Conservation (phyloP, 805 yeast species). For the Cyberlindnera japonica region DNA sequence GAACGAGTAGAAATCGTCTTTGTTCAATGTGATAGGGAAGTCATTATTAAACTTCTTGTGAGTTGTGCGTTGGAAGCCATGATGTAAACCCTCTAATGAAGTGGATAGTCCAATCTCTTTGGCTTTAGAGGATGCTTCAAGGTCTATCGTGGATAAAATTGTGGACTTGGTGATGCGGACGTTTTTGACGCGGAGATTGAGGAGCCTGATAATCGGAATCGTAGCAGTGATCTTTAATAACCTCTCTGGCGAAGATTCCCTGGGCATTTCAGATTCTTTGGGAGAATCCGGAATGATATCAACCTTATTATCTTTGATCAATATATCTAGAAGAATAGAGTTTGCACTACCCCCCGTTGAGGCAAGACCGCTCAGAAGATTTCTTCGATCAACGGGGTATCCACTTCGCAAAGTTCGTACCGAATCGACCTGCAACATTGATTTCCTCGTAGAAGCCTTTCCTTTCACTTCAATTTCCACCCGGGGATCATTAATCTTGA, state of each 20-base stretch:
- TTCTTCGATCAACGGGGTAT: slow-evolving; percentile 23
- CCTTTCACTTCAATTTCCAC: slow-evolving; percentile 2
- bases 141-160: slow-evolving; percentile 44
- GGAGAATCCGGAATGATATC: slow-evolving; percentile 1
- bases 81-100: slow-evolving; percentile 11
- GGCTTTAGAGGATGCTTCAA: slow-evolving; percentile 44
- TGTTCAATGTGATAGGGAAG: slow-evolving; percentile 27
- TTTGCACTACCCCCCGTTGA: slow-evolving; percentile 4
- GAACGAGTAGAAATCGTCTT: slow-evolving; percentile 28
- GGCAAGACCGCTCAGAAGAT: slow-evolving; percentile 19
- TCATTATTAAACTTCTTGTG: slow-evolving; percentile 12
- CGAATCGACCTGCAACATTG: neutral
- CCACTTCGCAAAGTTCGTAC: neutral
- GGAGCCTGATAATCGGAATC: slow-evolving; percentile 33
- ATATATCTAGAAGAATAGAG: slow-evolving; percentile 16
- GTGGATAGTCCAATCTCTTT: slow-evolving; percentile 19
- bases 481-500: slow-evolving; percentile 19
- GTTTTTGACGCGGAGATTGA: slow-evolving; percentile 44
- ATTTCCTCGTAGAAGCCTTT: neutral
- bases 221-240: neutral
- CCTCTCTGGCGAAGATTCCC: slow-evolving; percentile 1
- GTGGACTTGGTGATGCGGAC: slow-evolving; percentile 46
- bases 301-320: slow-evolving; percentile 17
- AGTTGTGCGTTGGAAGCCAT: slow-evolving; percentile 26
- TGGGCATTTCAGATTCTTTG: neutral